A percentile compares a stretch with the other conserved stretches of the same genome.
These are phyloP conservation scores for Chaetothyriales sp. DNA, from an alignment of 2,329 filamentous ascomycete genomes.

Conservation along the genomic window DNA sequence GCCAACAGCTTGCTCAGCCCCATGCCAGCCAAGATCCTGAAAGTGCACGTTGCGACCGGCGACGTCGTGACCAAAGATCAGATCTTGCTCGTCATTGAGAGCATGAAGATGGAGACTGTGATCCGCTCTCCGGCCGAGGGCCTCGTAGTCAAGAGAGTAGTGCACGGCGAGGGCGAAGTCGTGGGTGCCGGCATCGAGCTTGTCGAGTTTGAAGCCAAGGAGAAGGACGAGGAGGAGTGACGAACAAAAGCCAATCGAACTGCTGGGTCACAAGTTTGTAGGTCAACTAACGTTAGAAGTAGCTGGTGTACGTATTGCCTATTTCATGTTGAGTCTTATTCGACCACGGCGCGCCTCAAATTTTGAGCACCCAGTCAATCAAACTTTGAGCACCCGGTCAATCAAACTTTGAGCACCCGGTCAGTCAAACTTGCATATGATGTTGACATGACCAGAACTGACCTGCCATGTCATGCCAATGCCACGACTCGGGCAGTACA, in stretches of 20 bases:
- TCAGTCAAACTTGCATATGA: no score
- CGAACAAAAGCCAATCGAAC: not conserved
- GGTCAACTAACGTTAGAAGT: no score
- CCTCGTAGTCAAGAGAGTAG: constrained; percentile 51
- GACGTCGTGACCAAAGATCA: constrained; percentile 73
- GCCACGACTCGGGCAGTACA: no score
- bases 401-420: no score
- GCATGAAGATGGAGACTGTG: constrained; percentile 83
- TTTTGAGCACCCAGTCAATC: no score
- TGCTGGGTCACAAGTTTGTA: not conserved
- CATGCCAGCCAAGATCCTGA: constrained; percentile 94
- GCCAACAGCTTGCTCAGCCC: constrained; percentile 76
- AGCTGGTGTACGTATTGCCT: no score
- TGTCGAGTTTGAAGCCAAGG: constrained; percentile 53
- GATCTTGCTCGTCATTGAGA: constrained; percentile 78
- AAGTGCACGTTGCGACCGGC: constrained; percentile 75
- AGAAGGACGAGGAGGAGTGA: constrained; percentile 1
- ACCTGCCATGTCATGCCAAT: no score
- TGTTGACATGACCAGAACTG: no score
- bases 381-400: no score
- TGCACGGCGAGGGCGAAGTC: constrained; percentile 66
- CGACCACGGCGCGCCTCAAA: no score
- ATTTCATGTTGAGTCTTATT: no score
- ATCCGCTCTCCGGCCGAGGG: constrained; percentile 65
- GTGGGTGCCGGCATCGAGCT: constrained; percentile 64